phyloP scores from a whole-genome alignment of 176 grass and related monocot species.

The Pontederia paniculata region DNA sequence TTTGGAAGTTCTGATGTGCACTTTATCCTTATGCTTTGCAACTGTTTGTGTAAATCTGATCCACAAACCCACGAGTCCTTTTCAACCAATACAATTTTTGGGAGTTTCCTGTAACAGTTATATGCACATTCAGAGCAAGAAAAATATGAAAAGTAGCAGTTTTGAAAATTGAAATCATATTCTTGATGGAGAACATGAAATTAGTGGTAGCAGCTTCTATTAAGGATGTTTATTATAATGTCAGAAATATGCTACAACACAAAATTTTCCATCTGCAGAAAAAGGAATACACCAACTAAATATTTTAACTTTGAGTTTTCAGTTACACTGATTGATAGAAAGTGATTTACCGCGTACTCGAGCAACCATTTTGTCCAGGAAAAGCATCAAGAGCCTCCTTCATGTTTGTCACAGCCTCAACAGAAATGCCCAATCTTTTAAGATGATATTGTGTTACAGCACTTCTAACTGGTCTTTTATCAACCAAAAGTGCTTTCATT shows the following conservation, averaged over 20 bases:
- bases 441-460: slow-evolving; percentile 87
- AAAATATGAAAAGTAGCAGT: background rate
- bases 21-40: slow-evolving; percentile 30
- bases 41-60: slow-evolving; percentile 42
- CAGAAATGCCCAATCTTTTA: slow-evolving; percentile 60
- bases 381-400: slow-evolving; percentile 39
- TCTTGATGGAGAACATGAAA: too few relatives aligned
- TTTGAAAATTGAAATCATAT: background rate
- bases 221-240: too few relatives aligned
- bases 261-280: too few relatives aligned
- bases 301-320: too few relatives aligned
- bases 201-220: too few relatives aligned
- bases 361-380: slow-evolving; percentile 37
- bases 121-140: background rate
- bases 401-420: slow-evolving; percentile 52
- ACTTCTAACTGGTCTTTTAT: slow-evolving; percentile 53
- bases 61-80: slow-evolving; percentile 50
- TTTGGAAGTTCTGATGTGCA: slow-evolving; percentile 35
- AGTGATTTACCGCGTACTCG: slow-evolving; percentile 36
- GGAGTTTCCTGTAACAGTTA: slow-evolving; percentile 24
- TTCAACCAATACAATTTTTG: slow-evolving; percentile 56
- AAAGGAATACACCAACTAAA: too few relatives aligned
- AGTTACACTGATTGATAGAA: background rate
- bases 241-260: too few relatives aligned
- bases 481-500: slow-evolving; percentile 64